Evolutionary conservation across 225 moss, liverwort and hornwort species (phyloP).

Genomic region (Sphagnum contortum): DNA sequence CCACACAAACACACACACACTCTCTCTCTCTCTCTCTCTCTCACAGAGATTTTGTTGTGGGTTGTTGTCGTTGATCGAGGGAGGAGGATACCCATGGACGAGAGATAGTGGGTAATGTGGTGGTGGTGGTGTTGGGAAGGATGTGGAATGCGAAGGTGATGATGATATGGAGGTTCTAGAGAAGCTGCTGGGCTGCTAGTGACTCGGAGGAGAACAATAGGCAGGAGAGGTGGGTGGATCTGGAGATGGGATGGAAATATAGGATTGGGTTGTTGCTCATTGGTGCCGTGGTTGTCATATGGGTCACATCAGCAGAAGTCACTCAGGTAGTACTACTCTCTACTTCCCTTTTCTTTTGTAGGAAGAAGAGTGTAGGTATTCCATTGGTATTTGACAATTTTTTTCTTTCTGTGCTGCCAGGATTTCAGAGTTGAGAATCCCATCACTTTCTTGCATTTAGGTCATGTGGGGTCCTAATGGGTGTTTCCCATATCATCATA

Average conservation of each 20-base stretch:
- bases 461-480: background rate
- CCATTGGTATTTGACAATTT: background rate
- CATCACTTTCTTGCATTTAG: background rate
- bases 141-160: too few species aligned
- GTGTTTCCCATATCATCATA: background rate
- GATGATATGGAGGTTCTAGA: too few species aligned
- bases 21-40: too few species aligned
- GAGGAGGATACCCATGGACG: too few species aligned
- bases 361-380: background rate
- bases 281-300: slow-evolving; percentile 79
- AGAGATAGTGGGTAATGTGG: too few species aligned
- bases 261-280: slow-evolving; percentile 72
- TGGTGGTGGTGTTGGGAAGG: too few species aligned
- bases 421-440: background rate
- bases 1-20: too few species aligned
- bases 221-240: slow-evolving; percentile 3
- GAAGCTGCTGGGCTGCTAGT: too few species aligned
- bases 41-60: too few species aligned
- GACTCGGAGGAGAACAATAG: background rate
- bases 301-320: slow-evolving; percentile 98
- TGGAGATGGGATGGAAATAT: slow-evolving; percentile 98
- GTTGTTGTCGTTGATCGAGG: too few species aligned
- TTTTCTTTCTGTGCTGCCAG: background rate
- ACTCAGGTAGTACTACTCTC: slow-evolving; percentile 55
- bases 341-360: background rate